Conservation (phyloP, 306 rosid species). For the Cucurbita moschata region DNA sequence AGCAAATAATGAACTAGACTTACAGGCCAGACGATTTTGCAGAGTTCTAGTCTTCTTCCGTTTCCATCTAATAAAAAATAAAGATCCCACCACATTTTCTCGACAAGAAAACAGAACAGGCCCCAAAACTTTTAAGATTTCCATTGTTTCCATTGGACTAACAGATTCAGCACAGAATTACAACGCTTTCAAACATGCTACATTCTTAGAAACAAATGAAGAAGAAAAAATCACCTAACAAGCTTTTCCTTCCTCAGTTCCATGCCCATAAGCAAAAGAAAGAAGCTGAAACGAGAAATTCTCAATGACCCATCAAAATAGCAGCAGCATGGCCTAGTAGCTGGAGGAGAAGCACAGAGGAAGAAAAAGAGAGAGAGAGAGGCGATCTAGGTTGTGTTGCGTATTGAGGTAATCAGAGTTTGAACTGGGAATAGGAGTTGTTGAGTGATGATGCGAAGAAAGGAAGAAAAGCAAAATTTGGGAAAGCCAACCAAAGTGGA, state of each 20-base stretch:
- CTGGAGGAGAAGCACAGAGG: not conserved
- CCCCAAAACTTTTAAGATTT: not conserved
- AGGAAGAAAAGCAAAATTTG: not conserved
- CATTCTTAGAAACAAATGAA: not conserved
- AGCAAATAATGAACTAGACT: not conserved
- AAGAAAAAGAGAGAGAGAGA: not conserved
- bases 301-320: conserved; percentile 1
- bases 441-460: not conserved
- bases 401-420: not conserved
- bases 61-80: not conserved
- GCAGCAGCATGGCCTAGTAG: not conserved
- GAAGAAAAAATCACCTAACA: conserved; percentile 36
- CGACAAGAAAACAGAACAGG: not conserved
- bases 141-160: not conserved
- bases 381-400: not conserved
- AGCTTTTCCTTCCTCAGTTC: conserved; percentile 58
- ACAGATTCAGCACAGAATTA: not conserved
- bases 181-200: not conserved
- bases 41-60: not conserved
- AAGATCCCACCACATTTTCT: not conserved
- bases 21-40: not conserved
- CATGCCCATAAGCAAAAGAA: conserved; percentile 20
- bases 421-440: not conserved
- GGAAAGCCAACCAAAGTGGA: not conserved
- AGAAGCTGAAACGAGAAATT: conserved; percentile 3